Percentiles rank a stretch among this genome's conserved stretches.
Conservation (phyloP, 2,329 filamentous ascomycete species). For the Ophiostoma perfectum region DNA sequence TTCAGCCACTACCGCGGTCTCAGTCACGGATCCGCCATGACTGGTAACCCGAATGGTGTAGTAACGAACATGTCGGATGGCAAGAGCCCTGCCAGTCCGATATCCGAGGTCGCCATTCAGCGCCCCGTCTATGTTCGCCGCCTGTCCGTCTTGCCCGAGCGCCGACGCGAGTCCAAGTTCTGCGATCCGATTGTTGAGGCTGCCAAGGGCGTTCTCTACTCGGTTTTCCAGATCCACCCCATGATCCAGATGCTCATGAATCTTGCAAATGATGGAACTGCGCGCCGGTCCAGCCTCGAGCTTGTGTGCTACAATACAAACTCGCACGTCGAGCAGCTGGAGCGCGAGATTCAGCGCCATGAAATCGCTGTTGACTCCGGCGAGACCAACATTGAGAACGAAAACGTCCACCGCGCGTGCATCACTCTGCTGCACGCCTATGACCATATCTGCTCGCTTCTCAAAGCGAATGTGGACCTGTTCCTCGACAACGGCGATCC, state of each 20-base stretch:
- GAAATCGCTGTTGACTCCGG: slow-evolving; percentile 45
- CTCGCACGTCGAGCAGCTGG: slow-evolving; percentile 59
- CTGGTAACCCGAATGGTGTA: slow-evolving; percentile 39
- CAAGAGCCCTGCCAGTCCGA: slow-evolving; percentile 56
- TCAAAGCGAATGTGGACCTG: slow-evolving; percentile 57
- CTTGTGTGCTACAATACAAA: slow-evolving; percentile 64
- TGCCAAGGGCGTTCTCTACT: slow-evolving; percentile 61
- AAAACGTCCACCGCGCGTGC: slow-evolving; percentile 59
- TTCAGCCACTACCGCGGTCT: slow-evolving; percentile 63
- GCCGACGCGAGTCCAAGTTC: slow-evolving; percentile 56
- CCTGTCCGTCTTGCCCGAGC: slow-evolving; percentile 58
- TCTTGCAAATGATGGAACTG: slow-evolving; percentile 54
- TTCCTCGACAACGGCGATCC: slow-evolving; percentile 62
- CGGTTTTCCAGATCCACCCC: slow-evolving; percentile 62
- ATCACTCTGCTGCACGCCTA: slow-evolving; percentile 60
- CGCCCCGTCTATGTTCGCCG: slow-evolving; percentile 59
- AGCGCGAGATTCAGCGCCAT: slow-evolving; percentile 59
- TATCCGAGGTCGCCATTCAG: slow-evolving; percentile 46
- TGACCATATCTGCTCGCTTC: slow-evolving; percentile 57
- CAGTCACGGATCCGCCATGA: slow-evolving; percentile 65
- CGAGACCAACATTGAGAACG: slow-evolving; percentile 48
- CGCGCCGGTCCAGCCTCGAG: slow-evolving; percentile 59
- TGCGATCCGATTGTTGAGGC: slow-evolving; percentile 59
- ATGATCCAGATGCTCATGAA: slow-evolving; percentile 62
- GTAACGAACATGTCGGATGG: slow-evolving; percentile 23